Evolutionary conservation across 129 eudicot species (phyloP).

Genomic region (Dittrichia graveolens): DNA sequence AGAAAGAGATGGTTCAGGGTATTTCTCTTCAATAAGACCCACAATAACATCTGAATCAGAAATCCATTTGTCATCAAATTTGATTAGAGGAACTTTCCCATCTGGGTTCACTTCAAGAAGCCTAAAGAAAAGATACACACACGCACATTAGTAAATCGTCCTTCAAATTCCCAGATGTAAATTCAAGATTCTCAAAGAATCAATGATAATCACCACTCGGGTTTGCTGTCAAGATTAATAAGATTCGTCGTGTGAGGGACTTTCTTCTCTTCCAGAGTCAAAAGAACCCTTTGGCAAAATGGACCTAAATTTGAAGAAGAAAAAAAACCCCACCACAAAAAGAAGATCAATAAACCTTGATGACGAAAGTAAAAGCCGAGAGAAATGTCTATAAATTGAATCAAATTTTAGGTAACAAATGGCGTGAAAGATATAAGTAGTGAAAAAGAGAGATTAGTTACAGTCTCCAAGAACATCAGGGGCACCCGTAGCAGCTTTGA

Average conservation of each 20-base stretch:
- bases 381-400: neutral
- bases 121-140: slow-evolving; percentile 37
- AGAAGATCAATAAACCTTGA: neutral
- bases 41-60: slow-evolving; percentile 88
- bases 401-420: too few relatives aligned
- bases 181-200: neutral
- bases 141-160: too few relatives aligned
- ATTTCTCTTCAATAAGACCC: slow-evolving; percentile 72
- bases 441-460: slow-evolving; percentile 24
- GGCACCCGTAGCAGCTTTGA: slow-evolving; percentile 77
- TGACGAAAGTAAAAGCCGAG: neutral
- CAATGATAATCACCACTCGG: slow-evolving; percentile 53
- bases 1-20: slow-evolving; percentile 70
- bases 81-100: slow-evolving; percentile 77
- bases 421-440: too few relatives aligned
- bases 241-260: slow-evolving; percentile 65
- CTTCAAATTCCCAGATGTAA: too few relatives aligned
- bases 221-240: slow-evolving; percentile 56
- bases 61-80: slow-evolving; percentile 70
- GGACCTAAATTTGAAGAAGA: slow-evolving; percentile 53
- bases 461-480: slow-evolving; percentile 86
- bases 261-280: slow-evolving; percentile 83
- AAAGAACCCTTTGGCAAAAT: slow-evolving; percentile 67
- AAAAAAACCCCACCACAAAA: neutral
- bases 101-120: slow-evolving; percentile 69